Conservation (phyloP, 192 early-diverging fungal species). For the Entrophospora sp. region DNA sequence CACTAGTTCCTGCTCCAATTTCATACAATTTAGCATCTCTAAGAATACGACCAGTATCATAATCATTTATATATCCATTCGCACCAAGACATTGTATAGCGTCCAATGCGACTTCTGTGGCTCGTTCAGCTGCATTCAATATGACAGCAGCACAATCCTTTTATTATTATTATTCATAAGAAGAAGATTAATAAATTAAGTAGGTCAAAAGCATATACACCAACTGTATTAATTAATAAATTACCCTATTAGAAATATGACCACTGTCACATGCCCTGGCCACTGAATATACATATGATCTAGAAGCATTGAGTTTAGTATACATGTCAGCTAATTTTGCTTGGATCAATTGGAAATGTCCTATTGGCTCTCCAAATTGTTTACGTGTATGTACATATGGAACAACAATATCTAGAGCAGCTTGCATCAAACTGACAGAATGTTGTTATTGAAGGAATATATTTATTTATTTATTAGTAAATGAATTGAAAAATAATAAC, state of each 20-base stretch:
- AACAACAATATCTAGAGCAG: conserved; percentile 67
- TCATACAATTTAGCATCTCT: conserved; percentile 94
- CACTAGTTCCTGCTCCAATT: conserved; percentile 93
- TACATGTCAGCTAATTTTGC: conserved; percentile 97
- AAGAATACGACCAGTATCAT: conserved; percentile 75
- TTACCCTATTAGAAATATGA: conserved; percentile 60
- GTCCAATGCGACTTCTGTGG: conserved; percentile 86
- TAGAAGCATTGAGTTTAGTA: conserved; percentile 86
- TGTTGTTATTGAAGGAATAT: too few relatives aligned
- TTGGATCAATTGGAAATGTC: conserved; percentile 87
- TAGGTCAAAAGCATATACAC: too few relatives aligned
- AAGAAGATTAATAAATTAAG: too few relatives aligned
- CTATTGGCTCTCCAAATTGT: conserved; percentile 81
- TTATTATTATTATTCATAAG: too few relatives aligned
- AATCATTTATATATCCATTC: conserved; percentile 93
- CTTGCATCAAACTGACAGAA: conserved; percentile 82
- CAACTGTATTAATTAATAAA: too few relatives aligned
- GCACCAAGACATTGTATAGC: conserved; percentile 93
- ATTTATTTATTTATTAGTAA: too few relatives aligned
- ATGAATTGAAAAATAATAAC: too few relatives aligned
- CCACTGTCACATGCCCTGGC: conserved; percentile 79
- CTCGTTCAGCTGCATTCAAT: conserved; percentile 87
- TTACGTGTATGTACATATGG: conserved; percentile 82
- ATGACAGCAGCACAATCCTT: conserved; percentile 91
- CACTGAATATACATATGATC: conserved; percentile 85